A percentile compares a stretch with the other conserved stretches of the same genome.
Evolutionary conservation across 176 grass and related monocot species (phyloP).

Genomic region (Elymus sibiricus): DNA sequence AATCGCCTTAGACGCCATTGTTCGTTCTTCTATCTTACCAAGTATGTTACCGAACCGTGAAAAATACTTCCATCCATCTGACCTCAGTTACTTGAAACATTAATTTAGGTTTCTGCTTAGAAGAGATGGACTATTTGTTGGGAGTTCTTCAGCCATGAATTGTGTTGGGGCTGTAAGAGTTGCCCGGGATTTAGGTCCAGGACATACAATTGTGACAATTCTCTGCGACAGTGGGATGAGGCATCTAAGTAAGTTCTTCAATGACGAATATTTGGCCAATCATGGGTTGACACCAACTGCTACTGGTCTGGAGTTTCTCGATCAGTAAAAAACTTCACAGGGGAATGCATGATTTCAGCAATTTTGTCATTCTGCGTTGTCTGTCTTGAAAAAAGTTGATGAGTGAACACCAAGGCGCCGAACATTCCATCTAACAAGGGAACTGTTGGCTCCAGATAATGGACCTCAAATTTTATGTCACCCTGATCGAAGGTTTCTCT

Average conservation of each 20-base stretch:
- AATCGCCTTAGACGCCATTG: background rate
- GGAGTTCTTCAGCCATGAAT: slow-evolving; percentile 97
- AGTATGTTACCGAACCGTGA: background rate
- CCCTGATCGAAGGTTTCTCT: background rate
- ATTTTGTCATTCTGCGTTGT: background rate
- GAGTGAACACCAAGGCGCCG: background rate
- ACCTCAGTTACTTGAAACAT: slow-evolving; percentile 32
- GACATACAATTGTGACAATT: slow-evolving; percentile 94
- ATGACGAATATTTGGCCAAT: slow-evolving; percentile 77
- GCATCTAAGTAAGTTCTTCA: slow-evolving; percentile 96
- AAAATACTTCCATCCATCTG: slow-evolving; percentile 10
- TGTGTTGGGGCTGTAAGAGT: slow-evolving; percentile 87
- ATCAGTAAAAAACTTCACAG: slow-evolving; percentile 14
- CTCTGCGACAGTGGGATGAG: slow-evolving; percentile 93
- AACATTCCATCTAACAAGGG: background rate
- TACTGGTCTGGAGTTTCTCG: slow-evolving; percentile 65
- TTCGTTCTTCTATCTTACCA: background rate
- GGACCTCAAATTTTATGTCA: background rate
- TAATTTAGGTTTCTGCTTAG: slow-evolving; percentile 71
- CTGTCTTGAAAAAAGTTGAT: background rate
- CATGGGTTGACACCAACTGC: slow-evolving; percentile 60
- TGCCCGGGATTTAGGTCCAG: slow-evolving; percentile 72
- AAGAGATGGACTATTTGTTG: slow-evolving; percentile 88
- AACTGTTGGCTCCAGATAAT: background rate
- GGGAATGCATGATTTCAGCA: slow-evolving; percentile 4